Conservation (phyloP, 2,329 filamentous ascomycete species). For the Ceratocystis ficicola region DNA sequence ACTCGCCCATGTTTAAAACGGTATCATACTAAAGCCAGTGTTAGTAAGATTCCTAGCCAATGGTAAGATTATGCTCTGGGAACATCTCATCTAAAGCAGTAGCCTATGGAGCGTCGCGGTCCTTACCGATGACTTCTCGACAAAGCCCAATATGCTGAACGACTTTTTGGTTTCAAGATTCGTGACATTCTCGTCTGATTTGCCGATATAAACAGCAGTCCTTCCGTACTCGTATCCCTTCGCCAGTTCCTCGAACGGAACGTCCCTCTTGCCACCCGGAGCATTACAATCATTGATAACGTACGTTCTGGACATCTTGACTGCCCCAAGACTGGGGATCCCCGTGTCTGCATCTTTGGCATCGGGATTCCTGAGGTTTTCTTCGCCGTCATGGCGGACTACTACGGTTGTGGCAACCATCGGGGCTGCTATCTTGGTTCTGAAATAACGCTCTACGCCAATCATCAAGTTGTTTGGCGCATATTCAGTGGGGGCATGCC, state of each 20-base stretch:
- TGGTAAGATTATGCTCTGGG: too few species aligned
- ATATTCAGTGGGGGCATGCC: slow-evolving; percentile 24
- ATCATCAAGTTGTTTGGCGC: slow-evolving; percentile 56
- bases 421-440: slow-evolving; percentile 63
- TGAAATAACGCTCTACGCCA: slow-evolving; percentile 81
- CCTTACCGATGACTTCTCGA: slow-evolving; percentile 55
- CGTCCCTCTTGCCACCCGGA: slow-evolving; percentile 67
- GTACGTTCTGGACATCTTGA: slow-evolving; percentile 71
- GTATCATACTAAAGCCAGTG: slow-evolving; percentile 53
- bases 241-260: slow-evolving; percentile 71
- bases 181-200: slow-evolving; percentile 79
- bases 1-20: slow-evolving; percentile 73
- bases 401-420: slow-evolving; percentile 70
- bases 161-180: slow-evolving; percentile 64
- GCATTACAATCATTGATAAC: slow-evolving; percentile 62
- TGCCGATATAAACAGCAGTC: slow-evolving; percentile 78
- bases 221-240: slow-evolving; percentile 90
- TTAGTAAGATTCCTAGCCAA: not conserved
- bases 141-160: slow-evolving; percentile 78
- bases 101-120: not conserved
- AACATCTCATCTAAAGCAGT: not conserved
- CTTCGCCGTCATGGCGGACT: slow-evolving; percentile 34
- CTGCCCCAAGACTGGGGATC: slow-evolving; percentile 44
- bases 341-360: slow-evolving; percentile 39
- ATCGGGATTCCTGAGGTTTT: slow-evolving; percentile 28